These are phyloP conservation scores for Francoa sonchifolia DNA, from an alignment of 441 rosid species.

Conservation along the genomic window DNA sequence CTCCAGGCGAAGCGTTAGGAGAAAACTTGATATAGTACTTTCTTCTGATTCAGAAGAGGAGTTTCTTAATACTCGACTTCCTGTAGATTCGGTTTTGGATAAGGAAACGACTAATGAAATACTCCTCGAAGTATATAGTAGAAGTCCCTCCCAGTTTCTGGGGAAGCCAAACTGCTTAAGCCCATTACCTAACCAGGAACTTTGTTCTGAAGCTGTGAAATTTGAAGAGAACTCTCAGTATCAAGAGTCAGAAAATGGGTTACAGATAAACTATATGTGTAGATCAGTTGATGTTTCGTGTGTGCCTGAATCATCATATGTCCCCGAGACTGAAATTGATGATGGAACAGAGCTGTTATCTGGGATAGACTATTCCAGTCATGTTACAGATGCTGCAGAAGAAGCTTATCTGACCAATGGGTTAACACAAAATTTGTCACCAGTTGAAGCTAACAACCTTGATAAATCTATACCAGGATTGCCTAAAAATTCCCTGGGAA, in stretches of 20 bases:
- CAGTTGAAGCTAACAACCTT: conserved; percentile 19
- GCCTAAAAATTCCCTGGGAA: conserved; percentile 22
- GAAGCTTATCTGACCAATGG: conserved; percentile 40
- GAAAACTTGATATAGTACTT: conserved; percentile 39
- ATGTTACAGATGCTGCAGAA: conserved; percentile 27
- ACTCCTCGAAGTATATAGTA: conserved; percentile 18
- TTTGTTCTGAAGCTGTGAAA: conserved; percentile 18
- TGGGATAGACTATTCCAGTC: conserved; percentile 26
- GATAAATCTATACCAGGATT: conserved; percentile 18
- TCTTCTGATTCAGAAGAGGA: conserved; percentile 92
- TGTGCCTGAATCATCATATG: conserved; percentile 81
- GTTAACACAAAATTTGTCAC: conserved; percentile 17
- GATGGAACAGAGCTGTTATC: conserved; percentile 33
- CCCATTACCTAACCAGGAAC: conserved; percentile 20
- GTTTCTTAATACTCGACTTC: conserved; percentile 12
- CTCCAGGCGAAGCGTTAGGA: conserved; percentile 25
- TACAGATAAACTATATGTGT: conserved; percentile 22
- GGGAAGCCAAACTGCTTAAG: conserved; percentile 19
- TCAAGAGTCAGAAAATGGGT: conserved; percentile 23
- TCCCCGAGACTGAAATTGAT: conserved; percentile 68
- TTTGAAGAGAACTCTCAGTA: conserved; percentile 18
- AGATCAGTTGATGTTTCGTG: conserved; percentile 52
- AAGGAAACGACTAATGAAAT: conserved; percentile 17
- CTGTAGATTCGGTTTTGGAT: conserved; percentile 18
- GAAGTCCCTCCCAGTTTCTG: conserved; percentile 17